A percentile compares a stretch with the other conserved stretches of the same genome.
These are phyloP conservation scores for Phytophthora megakarya DNA, from an alignment of 352 stramenopile genomes.

Conservation along the genomic window DNA sequence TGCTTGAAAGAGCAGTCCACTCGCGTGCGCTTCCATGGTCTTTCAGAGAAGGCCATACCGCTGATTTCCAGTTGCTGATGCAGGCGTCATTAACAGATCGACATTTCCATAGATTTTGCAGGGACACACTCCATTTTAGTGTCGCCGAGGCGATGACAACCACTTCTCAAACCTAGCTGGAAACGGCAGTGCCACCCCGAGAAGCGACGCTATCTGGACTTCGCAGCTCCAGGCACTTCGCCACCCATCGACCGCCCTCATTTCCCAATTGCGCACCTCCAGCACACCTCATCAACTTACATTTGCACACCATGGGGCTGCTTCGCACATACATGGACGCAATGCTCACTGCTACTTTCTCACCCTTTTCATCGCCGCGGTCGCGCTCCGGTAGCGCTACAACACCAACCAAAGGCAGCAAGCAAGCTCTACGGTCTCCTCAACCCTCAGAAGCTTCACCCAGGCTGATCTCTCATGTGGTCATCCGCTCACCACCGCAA, in stretches of 20 bases:
- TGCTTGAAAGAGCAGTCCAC: conserved; percentile 7
- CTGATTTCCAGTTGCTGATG: conserved; percentile 29
- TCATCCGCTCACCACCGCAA: conserved; percentile 36
- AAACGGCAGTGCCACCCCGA: conserved; percentile 33
- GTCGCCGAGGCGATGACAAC: background rate
- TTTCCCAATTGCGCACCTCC: conserved; percentile 22
- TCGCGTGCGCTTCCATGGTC: conserved; percentile 21
- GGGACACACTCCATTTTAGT: background rate
- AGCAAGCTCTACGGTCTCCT: conserved; percentile 8
- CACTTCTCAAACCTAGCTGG: conserved; percentile 22
- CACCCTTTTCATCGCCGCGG: conserved; percentile 26
- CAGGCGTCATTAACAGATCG: conserved; percentile 1
- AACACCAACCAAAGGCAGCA: conserved; percentile 26
- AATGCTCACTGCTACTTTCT: conserved; percentile 32
- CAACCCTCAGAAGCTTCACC: conserved; percentile 1
- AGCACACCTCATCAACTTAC: conserved; percentile 4
- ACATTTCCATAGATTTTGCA: conserved; percentile 28
- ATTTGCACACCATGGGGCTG: conserved; percentile 29
- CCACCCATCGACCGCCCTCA: conserved; percentile 22
- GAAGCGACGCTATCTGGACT: conserved; percentile 35
- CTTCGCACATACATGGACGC: conserved; percentile 43
- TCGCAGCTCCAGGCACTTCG: background rate
- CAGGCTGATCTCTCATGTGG: background rate
- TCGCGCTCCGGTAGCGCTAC: conserved; percentile 17
- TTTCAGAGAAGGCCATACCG: conserved; percentile 1